phyloP scores from a whole-genome alignment of 805 yeast genomes.

The Monosporozyma aerobia region DNA sequence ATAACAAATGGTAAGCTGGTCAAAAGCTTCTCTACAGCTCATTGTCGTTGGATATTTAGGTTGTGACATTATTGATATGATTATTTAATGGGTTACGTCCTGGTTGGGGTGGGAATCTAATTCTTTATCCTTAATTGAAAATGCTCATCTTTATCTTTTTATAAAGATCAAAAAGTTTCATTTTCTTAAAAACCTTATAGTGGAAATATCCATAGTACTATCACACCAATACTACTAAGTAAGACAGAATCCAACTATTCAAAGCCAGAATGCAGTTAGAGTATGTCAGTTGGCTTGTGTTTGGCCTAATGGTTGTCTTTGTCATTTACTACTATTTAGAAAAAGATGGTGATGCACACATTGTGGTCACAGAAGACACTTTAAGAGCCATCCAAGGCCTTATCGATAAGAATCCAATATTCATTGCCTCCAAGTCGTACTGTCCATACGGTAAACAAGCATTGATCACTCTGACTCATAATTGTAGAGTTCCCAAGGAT shows the following conservation, averaged over 20 bases:
- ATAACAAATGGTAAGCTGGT: constrained; percentile 77
- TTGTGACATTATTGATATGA: background rate
- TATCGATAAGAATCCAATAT: constrained; percentile 56
- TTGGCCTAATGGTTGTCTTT: background rate
- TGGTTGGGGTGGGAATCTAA: background rate
- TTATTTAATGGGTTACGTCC: background rate
- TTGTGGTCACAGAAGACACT: constrained; percentile 50
- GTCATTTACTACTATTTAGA: background rate
- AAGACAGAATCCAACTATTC: background rate
- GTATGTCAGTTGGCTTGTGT: background rate
- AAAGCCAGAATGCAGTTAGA: background rate
- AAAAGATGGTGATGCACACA: constrained; percentile 5
- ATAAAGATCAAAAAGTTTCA: background rate
- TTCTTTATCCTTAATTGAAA: background rate
- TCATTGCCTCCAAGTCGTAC: constrained; percentile 73
- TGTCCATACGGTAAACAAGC: constrained; percentile 57
- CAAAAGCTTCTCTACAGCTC: constrained; percentile 77
- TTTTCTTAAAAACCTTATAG: background rate
- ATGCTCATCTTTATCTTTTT: background rate
- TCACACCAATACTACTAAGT: background rate
- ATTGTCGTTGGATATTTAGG: constrained; percentile 35
- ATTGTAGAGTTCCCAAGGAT: constrained; percentile 35
- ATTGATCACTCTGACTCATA: constrained; percentile 29
- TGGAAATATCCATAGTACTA: background rate
- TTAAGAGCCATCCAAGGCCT: constrained; percentile 49